These are phyloP conservation scores for Solanum sitiens DNA, from an alignment of 257 asterid species.

Conservation along the genomic window DNA sequence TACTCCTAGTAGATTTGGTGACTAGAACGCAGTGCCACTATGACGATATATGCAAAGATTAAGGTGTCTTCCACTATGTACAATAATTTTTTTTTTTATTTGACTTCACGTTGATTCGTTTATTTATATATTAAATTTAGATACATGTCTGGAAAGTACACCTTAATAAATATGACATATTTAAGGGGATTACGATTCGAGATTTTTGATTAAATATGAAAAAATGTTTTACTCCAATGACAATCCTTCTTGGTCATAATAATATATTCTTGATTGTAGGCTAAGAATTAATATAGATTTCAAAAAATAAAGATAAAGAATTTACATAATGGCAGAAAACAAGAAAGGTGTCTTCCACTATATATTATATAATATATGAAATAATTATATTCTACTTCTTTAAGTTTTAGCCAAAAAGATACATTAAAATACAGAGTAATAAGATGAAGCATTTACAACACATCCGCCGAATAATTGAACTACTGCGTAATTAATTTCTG, in stretches of 20 bases:
- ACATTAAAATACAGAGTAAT: not conserved
- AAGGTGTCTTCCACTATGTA: not conserved
- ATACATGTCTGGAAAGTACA: not conserved
- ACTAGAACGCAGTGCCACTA: not conserved
- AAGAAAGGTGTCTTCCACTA: not conserved
- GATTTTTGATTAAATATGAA: accelerated
- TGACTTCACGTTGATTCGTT: too few species aligned
- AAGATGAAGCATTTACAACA: not conserved
- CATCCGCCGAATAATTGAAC: not conserved
- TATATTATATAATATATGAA: not conserved
- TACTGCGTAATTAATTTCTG: not conserved
- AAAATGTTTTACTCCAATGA: not conserved
- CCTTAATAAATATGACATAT: not conserved
- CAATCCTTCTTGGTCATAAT: not conserved
- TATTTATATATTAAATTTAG: too few species aligned
- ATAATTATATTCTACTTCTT: not conserved
- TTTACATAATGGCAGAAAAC: not conserved
- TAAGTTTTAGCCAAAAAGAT: not conserved
- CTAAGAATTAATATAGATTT: not conserved
- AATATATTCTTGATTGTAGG: not conserved
- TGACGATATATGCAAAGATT: not conserved
- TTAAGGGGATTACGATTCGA: accelerated
- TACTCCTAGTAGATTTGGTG: not conserved
- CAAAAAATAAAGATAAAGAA: not conserved
- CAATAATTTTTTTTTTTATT: not conserved